Evolutionary conservation across 2,329 filamentous ascomycete species (phyloP), one percentile per base, ranked within the genome.

Genomic region (Cryphonectria radicalis): DNA sequence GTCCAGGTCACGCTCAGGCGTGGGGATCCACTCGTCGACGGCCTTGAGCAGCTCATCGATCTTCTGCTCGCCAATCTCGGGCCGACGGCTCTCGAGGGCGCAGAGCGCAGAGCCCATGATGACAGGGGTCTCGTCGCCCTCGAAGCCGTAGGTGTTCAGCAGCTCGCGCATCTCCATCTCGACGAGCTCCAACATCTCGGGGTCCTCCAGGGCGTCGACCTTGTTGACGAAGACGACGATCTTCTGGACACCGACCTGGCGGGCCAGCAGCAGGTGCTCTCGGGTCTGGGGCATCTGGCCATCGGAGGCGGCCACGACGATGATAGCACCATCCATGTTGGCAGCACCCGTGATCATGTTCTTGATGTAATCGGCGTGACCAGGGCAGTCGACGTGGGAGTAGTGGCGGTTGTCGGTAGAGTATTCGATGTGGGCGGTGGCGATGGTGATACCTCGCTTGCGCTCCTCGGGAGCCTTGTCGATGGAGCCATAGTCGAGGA

Each of bases 341-440:
- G 97, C 95, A 74, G 96, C 95, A 91, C 96, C 96, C 77, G 96
- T 99, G 84, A 99, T 99, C 96, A 99, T 99, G 92, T 99, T 99
- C 91, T 99, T 99, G 88, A 99, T 98, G 89, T 99, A 99, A 94
- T 99, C 96, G 85, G 96, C 96, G 92, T 99, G 96, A 85, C 96
- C 96, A 72, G 96, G 96, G 85, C 96, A 99, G 90, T 99, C 96
- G 87, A 99, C 96, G 90, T 99, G 96, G 79, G 96, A 96, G 86
- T 99, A 99, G 88, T 99, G 96, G 80, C 96, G 92, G 81, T 87
- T 88, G 0, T 97, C 93, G 82, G 96, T 99, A 78, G 93, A 86
- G 88, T 98, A 99, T 87, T 99, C 96, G 86, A 99, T 97, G 86
- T 99, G 96, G 76, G 96, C 94, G 70, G 96, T 97, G 72, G 96